Percentiles rank a stretch among this genome's conserved stretches.
phyloP scores from a whole-genome alignment of 1,139 yeast species.

The Nakaseomyces bracarensis region DNA sequence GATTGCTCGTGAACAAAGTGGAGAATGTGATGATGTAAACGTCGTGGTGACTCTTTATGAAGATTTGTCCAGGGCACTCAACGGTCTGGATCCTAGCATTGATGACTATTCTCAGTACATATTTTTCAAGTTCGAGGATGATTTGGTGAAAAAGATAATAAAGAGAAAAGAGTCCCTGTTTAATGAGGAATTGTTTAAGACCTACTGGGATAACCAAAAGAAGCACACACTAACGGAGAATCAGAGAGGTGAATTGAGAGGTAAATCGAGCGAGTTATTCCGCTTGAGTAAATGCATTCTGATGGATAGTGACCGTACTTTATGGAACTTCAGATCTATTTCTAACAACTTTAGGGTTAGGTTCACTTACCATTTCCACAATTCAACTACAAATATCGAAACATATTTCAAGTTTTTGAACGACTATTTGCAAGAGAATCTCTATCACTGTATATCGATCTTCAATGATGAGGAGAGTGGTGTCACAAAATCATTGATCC shows the following conservation, averaged over 20 bases:
- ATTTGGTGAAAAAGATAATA: background rate
- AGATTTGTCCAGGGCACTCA: constrained; percentile 10
- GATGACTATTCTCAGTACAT: constrained; percentile 7
- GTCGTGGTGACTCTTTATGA: constrained; percentile 9
- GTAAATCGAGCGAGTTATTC: constrained; percentile 29
- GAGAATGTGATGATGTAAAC: constrained; percentile 13
- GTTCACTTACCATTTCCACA: constrained; percentile 68
- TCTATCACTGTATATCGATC: constrained; percentile 28
- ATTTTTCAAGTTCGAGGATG: constrained; percentile 2
- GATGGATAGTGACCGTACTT: constrained; percentile 32
- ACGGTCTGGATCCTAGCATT: constrained; percentile 8
- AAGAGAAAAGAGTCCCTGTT: constrained; percentile 8
- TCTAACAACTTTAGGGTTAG: constrained; percentile 51
- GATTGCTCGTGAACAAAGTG: constrained; percentile 5
- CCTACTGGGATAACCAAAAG: constrained; percentile 26
- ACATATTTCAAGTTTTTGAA: constrained; percentile 51
- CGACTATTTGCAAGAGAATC: constrained; percentile 30
- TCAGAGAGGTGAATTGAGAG: constrained; percentile 13
- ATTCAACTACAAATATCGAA: constrained; percentile 33
- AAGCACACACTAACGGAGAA: constrained; percentile 16
- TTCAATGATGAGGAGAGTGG: constrained; percentile 23
- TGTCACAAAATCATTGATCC: constrained; percentile 20
- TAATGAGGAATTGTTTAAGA: constrained; percentile 15
- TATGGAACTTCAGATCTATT: constrained; percentile 50
- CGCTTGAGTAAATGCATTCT: constrained; percentile 33